Evolutionary conservation across 257 asterid species (phyloP).

Genomic region (Solanum ossicruentum): DNA sequence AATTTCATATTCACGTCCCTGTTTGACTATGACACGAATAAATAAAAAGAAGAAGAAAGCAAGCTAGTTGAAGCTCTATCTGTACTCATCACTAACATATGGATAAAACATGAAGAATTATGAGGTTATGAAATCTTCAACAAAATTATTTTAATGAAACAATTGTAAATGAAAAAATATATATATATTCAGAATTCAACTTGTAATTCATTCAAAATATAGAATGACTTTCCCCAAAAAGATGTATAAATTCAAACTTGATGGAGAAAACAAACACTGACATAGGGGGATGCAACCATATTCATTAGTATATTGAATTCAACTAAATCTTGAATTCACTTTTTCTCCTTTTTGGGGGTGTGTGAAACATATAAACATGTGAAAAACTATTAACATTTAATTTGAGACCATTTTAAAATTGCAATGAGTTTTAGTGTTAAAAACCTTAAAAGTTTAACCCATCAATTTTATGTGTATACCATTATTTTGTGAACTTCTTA

Average conservation of each 20-base stretch:
- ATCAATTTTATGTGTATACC: not conserved
- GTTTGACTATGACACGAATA: not conserved
- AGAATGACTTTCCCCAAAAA: not conserved
- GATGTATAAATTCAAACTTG: not conserved
- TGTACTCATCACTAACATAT: not conserved
- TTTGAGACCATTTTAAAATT: not conserved
- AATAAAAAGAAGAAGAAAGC: not conserved
- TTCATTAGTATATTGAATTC: not conserved
- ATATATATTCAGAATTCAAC: not conserved
- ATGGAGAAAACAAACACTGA: not conserved
- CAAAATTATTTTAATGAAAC: not conserved
- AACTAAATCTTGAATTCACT: not conserved
- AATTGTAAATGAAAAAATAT: not conserved
- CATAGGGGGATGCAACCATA: not conserved
- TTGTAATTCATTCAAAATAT: not conserved
- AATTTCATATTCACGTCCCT: not conserved
- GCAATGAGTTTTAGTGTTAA: not conserved
- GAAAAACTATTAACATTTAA: not conserved
- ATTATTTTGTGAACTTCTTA: not conserved
- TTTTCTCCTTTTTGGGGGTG: not conserved
- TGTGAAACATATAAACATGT: not conserved
- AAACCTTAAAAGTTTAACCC: not conserved
- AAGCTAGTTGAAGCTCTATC: not conserved
- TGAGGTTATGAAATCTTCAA: not conserved
- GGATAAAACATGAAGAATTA: not conserved